Base-by-base conservation (phyloP, 495 filamentous ascomycete genomes). In the Aspergillus conjunctus region DNA sequence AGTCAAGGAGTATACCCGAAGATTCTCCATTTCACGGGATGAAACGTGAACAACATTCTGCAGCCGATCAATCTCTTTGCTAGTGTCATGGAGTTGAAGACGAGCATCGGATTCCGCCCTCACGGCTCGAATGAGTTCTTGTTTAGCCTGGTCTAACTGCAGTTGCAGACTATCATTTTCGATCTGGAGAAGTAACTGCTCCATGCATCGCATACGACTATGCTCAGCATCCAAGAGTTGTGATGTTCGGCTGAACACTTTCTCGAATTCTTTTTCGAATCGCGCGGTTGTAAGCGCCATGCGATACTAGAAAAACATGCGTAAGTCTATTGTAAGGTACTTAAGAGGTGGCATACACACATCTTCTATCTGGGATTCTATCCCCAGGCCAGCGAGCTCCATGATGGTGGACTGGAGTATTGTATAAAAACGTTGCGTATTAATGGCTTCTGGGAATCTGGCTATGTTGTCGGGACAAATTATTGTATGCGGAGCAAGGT, bases 221-320 rank as follows among this genome's bases (percentile, higher is more conserved):
- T 82, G 83, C 70, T 97, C 92, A 39, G 87, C 79, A 69, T 88
- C 87, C 53, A 83, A 71, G 44, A 93, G 67, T 12, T 85, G 68
- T 44, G 87, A 77, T 20, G 87, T 77, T 48, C 83, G 75, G 53
- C 83, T 81, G 44, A 81, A 68, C 60, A 78, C 80, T 48, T 79
- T 79, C 55, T 87, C 83, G 66, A 92, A 90, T 63, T 84, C 83
- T 22, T 85, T 75, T 66, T 96, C 91, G 15, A 89, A 77, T 3
- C 59, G 66, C 26, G 77, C 66, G 52, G 78, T 81, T 50, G 74
- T 75, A 32, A 86, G 70, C 14, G 79, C 69, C 68, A 77, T 66
- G 37, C 73, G 77, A 68, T 58, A 83, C 76, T 73, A 68, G 15
- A 61, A 57, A 6, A 39, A 30, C 45, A 26, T 26, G 31, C 17